These are phyloP conservation scores for Paspalum notatum DNA, from an alignment of 176 grass and related monocot species.

Conservation along the genomic window DNA sequence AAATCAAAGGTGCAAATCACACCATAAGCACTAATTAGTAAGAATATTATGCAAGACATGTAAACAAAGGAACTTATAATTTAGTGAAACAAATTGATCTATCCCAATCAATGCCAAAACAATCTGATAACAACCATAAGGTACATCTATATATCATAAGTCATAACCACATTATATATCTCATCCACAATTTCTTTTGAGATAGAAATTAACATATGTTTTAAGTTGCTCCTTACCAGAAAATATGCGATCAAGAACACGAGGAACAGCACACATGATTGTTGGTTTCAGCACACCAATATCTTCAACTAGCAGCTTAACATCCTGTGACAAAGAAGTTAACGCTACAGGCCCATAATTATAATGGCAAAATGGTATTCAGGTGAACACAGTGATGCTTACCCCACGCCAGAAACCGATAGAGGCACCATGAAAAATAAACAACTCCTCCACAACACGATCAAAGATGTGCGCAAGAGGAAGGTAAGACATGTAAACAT, in stretches of 20 bases:
- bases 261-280: conserved; percentile 95
- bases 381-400: conserved; percentile 35
- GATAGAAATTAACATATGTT: background rate
- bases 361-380: conserved; percentile 30
- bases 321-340: conserved; percentile 65
- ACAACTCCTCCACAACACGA: conserved; percentile 89
- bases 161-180: conserved; percentile 26
- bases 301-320: conserved; percentile 91
- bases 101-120: background rate
- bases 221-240: conserved; percentile 64
- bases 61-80: background rate
- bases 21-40: conserved; percentile 17
- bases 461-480: conserved; percentile 98
- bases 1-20: background rate
- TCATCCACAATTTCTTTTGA: conserved; percentile 9
- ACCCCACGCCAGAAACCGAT: conserved; percentile 99
- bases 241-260: conserved; percentile 95
- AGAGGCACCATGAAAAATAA: conserved; percentile 90
- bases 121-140: conserved; percentile 28
- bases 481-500: conserved; percentile 96
- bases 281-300: conserved; percentile 87
- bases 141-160: background rate
- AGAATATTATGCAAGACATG: background rate
- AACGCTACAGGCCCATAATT: conserved; percentile 26
- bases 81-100: background rate